Evolutionary conservation across 768 basidiomycete genomes (phyloP).

Genomic region (Tylopilus felleus): DNA sequence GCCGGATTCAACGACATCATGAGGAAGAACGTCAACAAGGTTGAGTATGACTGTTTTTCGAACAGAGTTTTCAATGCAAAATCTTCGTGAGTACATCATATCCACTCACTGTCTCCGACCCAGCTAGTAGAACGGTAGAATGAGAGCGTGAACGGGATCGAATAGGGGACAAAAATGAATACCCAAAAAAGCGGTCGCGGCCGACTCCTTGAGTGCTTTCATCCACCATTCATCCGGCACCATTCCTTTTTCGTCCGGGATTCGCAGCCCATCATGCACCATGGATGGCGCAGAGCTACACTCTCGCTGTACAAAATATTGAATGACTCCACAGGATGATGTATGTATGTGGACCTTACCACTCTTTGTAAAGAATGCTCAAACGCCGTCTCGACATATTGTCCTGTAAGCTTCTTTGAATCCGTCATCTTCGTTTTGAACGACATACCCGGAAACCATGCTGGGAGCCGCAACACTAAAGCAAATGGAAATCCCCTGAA

Average conservation of each 20-base stretch:
- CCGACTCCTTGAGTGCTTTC: not conserved
- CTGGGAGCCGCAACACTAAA: slow-evolving; percentile 10
- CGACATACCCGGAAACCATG: slow-evolving; percentile 15
- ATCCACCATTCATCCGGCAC: not conserved
- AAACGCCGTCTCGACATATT: slow-evolving; percentile 1
- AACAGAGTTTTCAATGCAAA: too few species aligned
- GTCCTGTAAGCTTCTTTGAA: not conserved
- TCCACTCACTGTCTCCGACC: not conserved
- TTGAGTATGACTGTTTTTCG: not conserved
- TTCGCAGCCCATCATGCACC: not conserved
- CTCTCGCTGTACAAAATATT: not conserved
- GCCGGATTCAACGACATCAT: not conserved
- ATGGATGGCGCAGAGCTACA: not conserved
- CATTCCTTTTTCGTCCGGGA: not conserved
- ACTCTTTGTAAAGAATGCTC: not conserved
- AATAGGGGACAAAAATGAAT: not conserved
- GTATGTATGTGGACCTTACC: not conserved
- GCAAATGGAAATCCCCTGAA: not conserved
- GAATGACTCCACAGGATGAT: not conserved
- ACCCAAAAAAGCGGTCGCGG: not conserved
- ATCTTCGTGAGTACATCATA: too few species aligned
- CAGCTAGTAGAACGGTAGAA: not conserved
- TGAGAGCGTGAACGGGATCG: too few species aligned
- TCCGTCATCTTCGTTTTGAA: not conserved
- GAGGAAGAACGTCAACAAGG: not conserved